Percentiles rank a stretch among this genome's conserved stretches.
Conservation (phyloP, 306 rosid genomes). For the Inga oerstediana region DNA sequence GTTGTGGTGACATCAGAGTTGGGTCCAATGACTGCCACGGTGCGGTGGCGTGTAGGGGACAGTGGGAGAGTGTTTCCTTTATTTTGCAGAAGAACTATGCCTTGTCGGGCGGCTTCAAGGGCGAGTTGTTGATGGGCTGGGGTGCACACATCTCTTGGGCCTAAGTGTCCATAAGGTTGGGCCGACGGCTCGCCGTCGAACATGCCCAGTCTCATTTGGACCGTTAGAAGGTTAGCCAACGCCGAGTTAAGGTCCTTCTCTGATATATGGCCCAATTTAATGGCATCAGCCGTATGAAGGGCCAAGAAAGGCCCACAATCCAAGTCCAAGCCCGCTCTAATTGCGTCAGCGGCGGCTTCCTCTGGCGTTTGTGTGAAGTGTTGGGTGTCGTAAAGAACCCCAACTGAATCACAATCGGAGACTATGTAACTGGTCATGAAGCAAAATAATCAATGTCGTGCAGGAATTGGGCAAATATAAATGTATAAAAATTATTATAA, state of each 20-base stretch:
- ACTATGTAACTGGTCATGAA: conserved; percentile 69
- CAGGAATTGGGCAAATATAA: too few species aligned
- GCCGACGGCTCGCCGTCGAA: conserved; percentile 72
- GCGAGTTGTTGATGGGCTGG: conserved; percentile 71
- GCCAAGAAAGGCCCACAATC: conserved; percentile 92
- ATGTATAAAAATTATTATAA: neutral
- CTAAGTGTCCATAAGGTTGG: conserved; percentile 67
- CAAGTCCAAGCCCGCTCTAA: conserved; percentile 85
- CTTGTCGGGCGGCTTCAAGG: conserved; percentile 86
- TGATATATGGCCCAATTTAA: conserved; percentile 45
- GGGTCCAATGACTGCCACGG: conserved; percentile 87
- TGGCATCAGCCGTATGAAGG: conserved; percentile 57
- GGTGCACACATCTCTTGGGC: conserved; percentile 68
- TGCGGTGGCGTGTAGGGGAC: conserved; percentile 47
- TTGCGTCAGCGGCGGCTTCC: conserved; percentile 69
- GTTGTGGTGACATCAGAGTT: conserved; percentile 80
- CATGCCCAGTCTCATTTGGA: conserved; percentile 96
- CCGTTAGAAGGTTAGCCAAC: conserved; percentile 60
- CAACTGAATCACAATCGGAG: conserved; percentile 91
- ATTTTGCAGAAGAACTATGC: conserved; percentile 70
- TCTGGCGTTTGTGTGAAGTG: conserved; percentile 82
- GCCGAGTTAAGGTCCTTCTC: conserved; percentile 71
- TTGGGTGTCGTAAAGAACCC: conserved; percentile 65
- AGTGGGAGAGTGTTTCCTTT: conserved; percentile 57
- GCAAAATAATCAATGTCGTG: neutral